A percentile compares a stretch with the other conserved stretches of the same genome.
phyloP scores from a whole-genome alignment of 2,329 filamentous ascomycete genomes.

The Penicillium corylophilum region DNA sequence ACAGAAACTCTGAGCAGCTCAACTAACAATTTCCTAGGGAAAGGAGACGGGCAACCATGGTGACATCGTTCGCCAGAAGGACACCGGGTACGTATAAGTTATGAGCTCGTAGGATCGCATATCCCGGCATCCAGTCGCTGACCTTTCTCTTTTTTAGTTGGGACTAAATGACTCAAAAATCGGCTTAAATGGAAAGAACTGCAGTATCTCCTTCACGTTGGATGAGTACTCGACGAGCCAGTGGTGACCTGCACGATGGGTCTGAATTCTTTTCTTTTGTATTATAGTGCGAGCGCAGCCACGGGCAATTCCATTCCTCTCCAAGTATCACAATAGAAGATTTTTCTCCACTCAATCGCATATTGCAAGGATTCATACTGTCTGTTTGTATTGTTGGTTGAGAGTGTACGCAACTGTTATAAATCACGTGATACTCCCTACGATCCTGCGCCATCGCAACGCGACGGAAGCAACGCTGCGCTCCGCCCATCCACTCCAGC shows the following conservation, averaged over 20 bases:
- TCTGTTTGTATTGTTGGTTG: neutral
- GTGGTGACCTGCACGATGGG: slow-evolving; percentile 3
- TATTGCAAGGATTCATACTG: neutral
- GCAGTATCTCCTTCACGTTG: slow-evolving; percentile 11
- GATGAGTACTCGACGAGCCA: slow-evolving; percentile 3
- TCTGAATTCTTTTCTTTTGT: slow-evolving; percentile 17
- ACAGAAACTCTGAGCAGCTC: neutral
- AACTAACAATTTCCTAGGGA: slow-evolving; percentile 22
- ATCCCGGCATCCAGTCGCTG: neutral
- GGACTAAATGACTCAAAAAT: slow-evolving; percentile 22
- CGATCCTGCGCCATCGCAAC: slow-evolving; percentile 5
- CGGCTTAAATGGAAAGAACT: slow-evolving; percentile 7
- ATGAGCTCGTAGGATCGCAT: neutral
- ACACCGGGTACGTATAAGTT: slow-evolving; percentile 61
- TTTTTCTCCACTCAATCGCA: neutral
- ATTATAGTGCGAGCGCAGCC: slow-evolving; percentile 22
- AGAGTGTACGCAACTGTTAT: neutral
- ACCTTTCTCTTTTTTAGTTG: slow-evolving; percentile 21
- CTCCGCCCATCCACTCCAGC: slow-evolving; percentile 4
- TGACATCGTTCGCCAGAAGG: slow-evolving; percentile 72
- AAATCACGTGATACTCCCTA: slow-evolving; percentile 16
- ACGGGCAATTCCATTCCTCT: slow-evolving; percentile 13
- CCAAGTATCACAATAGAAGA: slow-evolving; percentile 10
- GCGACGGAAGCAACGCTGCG: slow-evolving; percentile 8
- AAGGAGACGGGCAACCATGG: slow-evolving; percentile 62